A percentile compares a stretch with the other conserved stretches of the same genome.
Conservation (phyloP, 345 rosid genomes). For the Conringia planisiliqua region DNA sequence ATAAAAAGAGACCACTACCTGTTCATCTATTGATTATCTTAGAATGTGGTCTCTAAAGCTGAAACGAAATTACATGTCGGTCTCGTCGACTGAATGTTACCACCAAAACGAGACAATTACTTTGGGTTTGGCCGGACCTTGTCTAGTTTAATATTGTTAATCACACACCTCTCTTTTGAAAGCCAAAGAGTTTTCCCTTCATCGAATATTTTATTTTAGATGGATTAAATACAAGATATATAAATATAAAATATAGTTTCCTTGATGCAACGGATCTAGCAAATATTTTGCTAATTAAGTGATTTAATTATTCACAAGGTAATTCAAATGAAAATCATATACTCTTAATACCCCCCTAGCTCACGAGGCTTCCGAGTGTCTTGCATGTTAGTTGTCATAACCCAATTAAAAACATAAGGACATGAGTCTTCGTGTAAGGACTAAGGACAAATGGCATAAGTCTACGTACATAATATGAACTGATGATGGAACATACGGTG, state of each 20-base stretch:
- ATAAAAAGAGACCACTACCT: too few relatives aligned
- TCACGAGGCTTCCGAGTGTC: not conserved
- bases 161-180: not conserved
- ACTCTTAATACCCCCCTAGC: not conserved
- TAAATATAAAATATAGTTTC: not conserved
- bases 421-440: not conserved
- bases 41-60: not conserved
- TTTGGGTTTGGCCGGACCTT: not conserved
- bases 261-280: not conserved
- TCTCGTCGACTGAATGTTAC: not conserved
- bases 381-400: not conserved
- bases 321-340: not conserved
- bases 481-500: not conserved
- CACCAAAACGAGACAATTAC: not conserved
- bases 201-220: not conserved
- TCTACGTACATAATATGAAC: not conserved
- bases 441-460: too few relatives aligned
- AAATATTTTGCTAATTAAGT: not conserved
- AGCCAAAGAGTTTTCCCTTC: not conserved
- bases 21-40: too few relatives aligned
- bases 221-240: not conserved
- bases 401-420: not conserved
- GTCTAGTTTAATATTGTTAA: not conserved
- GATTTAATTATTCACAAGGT: not conserved
- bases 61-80: not conserved